Base-by-base conservation (phyloP, 805 yeast genomes). In the Hanseniaspora vineae region DNA sequence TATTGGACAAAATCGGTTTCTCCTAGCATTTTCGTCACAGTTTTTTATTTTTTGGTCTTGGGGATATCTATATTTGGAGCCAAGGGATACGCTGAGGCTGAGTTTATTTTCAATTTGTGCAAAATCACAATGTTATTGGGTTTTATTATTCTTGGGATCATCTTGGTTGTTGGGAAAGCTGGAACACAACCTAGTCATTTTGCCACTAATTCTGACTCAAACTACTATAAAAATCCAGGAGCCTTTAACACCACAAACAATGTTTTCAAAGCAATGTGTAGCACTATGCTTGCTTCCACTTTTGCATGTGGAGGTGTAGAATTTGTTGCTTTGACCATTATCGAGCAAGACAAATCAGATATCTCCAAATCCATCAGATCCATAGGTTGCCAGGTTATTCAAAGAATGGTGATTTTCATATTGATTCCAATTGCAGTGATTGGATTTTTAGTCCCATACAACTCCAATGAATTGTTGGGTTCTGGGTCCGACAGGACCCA, bases 371-470 rank as follows among this genome's bases (percentile, higher is more conserved):
- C 31, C 10, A 32, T 48, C 4, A 48, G 32, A 31, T 13, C 18
- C 3, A 17, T 44, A 13, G 42, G 50, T 15, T 35, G 19, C 13
- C 50, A 44, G 17, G 35, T 48, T 3, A 35, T 48, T 31, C 31
- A n/a, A 14, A 48, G 50, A 37, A 42, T 44, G 40, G 6, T 44
- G 2, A 20, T 40, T 6, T 44, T 48, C 17, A 44, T 37, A 14
- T 17, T 48, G 11, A 14, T 31, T 2, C 47, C 81, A 47, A 75
- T 65, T 57, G 77, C 63, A 46, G 68, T 73, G 51, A 77, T 70
- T 57, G 81, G 88, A 35, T 77, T 82, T 55, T 68, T 85, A 49
- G 92, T 85, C n/a, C 89, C 90, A 14, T 81, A 71, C 59, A 68
- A 67, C 50, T 74, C 77, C 50, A 55, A 60, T 1, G 62, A 72